These are phyloP conservation scores for Betula pendula DNA, from an alignment of 306 rosid species.

Conservation along the genomic window DNA sequence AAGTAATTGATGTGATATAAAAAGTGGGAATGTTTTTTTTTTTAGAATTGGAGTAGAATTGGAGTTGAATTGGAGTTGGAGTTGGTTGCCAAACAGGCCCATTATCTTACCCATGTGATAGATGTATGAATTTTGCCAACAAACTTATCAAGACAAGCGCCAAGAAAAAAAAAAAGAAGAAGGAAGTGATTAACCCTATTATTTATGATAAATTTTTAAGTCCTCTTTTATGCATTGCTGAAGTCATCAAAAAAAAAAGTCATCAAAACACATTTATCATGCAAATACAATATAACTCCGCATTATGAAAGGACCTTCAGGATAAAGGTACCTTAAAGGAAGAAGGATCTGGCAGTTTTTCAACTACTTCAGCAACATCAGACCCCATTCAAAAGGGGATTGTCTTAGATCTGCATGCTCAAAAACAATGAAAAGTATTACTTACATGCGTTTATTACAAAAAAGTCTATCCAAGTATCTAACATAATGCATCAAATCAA, in stretches of 20 bases:
- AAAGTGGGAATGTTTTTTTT: no score
- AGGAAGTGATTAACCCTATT: not conserved
- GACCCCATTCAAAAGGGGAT: slow-evolving; percentile 64
- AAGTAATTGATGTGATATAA: no score
- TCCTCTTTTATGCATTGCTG: slow-evolving; percentile 7
- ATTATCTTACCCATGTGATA: not conserved
- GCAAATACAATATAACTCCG: slow-evolving; percentile 13
- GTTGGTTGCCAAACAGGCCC: no score
- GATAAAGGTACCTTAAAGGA: slow-evolving; percentile 62
- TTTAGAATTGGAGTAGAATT: no score
- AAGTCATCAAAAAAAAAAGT: slow-evolving; percentile 9
- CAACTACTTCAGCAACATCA: slow-evolving; percentile 49
- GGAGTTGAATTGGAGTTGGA: no score
- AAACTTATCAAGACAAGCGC: not conserved
- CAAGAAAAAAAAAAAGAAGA: not conserved
- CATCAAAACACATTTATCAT: not conserved
- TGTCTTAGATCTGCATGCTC: slow-evolving; percentile 36
- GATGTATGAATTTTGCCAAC: not conserved
- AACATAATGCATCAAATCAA: not conserved
- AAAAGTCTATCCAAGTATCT: slow-evolving; percentile 8
- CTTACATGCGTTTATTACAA: slow-evolving; percentile 16
- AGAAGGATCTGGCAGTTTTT: slow-evolving; percentile 32
- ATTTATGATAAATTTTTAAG: not conserved
- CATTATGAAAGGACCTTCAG: slow-evolving; percentile 14
- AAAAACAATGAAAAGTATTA: slow-evolving; percentile 29